Evolutionary conservation across 1,139 yeast genomes (phyloP).

Genomic region (Candida sp.): DNA sequence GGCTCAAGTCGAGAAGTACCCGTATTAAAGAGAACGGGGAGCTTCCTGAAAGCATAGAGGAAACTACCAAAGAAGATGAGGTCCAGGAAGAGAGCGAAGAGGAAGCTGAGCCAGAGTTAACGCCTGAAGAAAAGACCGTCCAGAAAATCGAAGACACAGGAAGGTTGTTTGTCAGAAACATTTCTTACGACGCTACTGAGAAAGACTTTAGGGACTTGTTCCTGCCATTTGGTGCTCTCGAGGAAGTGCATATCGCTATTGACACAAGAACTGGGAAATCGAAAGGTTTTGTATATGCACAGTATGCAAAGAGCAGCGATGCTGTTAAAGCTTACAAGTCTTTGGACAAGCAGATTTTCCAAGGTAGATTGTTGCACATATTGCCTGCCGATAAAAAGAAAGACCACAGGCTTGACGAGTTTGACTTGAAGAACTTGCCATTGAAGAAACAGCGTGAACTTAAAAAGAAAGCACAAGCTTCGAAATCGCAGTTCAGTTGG

Average conservation of each 20-base stretch:
- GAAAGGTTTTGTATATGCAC: constrained; percentile 91
- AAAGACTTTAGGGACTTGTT: constrained; percentile 72
- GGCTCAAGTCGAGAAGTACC: constrained; percentile 81
- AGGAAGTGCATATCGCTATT: constrained; percentile 88
- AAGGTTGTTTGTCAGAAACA: constrained; percentile 87
- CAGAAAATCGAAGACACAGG: constrained; percentile 71
- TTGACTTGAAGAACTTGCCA: constrained; percentile 88
- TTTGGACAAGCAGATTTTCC: constrained; percentile 89
- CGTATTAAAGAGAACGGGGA: constrained; percentile 66
- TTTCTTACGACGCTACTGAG: constrained; percentile 80
- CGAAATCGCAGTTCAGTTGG: constrained; percentile 92
- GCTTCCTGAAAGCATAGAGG: constrained; percentile 21
- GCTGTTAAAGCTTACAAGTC: constrained; percentile 78
- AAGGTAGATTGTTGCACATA: constrained; percentile 91
- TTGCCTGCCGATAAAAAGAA: constrained; percentile 86
- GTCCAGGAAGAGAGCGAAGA: constrained; percentile 16
- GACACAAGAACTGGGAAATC: constrained; percentile 91
- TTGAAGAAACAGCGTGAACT: constrained; percentile 89
- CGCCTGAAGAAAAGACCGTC: constrained; percentile 45
- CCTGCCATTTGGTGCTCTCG: constrained; percentile 58
- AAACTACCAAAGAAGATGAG: constrained; percentile 22
- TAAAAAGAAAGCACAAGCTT: constrained; percentile 82
- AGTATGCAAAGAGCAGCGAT: constrained; percentile 65
- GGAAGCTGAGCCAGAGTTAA: constrained; percentile 19
- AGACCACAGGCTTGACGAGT: constrained; percentile 81